phyloP scores from a whole-genome alignment of 495 filamentous ascomycete species.

The Jackrogersella multiformis region DNA sequence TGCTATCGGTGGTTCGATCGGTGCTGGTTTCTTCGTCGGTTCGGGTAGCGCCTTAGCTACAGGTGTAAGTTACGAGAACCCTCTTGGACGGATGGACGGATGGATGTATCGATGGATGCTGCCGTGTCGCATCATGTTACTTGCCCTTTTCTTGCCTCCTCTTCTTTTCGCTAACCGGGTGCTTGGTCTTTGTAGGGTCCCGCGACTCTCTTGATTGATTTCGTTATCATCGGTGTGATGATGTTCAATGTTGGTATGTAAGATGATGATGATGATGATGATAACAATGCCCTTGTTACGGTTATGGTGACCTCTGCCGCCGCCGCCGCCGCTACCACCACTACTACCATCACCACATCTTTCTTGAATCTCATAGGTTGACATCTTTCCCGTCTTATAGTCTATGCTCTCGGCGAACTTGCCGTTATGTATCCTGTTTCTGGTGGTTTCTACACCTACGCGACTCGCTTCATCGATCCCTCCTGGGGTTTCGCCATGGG shows the following conservation, averaged over 20 bases:
- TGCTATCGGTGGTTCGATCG: constrained; percentile 76
- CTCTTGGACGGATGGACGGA: no score
- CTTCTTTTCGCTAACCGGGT: not conserved
- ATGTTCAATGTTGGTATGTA: constrained; percentile 61
- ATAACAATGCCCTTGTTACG: no score
- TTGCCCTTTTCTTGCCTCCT: not conserved
- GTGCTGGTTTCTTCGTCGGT: constrained; percentile 69
- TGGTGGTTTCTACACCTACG: constrained; percentile 70
- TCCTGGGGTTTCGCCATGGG: constrained; percentile 90
- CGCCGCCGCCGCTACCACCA: no score
- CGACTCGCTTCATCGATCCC: constrained; percentile 77
- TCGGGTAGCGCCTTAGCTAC: constrained; percentile 58
- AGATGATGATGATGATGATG: no score
- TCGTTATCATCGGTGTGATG: constrained; percentile 64
- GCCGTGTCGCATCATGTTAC: no score
- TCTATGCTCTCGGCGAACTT: constrained; percentile 78
- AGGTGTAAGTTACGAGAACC: constrained; percentile 46
- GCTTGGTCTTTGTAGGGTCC: constrained; percentile 49
- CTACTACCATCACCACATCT: not conserved
- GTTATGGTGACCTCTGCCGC: no score
- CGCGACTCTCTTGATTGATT: constrained; percentile 61
- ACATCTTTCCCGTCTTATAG: constrained; percentile 34
- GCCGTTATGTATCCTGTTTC: constrained; percentile 76
- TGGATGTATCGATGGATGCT: no score
- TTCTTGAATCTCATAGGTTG: not conserved